Evolutionary conservation across 75 land plant genomes (phyloP).

Genomic region (Chamaecyparis obtusa): DNA sequence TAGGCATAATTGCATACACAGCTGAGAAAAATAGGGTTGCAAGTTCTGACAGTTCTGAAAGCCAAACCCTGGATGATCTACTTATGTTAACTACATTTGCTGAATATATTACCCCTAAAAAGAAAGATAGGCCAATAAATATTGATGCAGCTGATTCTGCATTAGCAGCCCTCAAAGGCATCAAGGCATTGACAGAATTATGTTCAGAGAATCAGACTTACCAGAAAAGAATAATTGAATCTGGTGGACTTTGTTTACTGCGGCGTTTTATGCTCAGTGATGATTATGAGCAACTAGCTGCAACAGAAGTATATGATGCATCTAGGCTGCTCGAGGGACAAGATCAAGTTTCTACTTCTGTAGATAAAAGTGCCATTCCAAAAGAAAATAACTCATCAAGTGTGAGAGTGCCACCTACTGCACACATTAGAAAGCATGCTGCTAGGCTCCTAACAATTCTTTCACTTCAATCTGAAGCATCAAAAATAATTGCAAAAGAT

Average conservation of each 20-base stretch:
- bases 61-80: conserved; percentile 55
- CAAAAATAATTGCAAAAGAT: conserved; percentile 55
- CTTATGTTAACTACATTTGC: conserved; percentile 64
- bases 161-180: conserved; percentile 67
- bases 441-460: conserved; percentile 75
- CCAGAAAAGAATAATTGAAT: conserved; percentile 60
- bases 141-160: conserved; percentile 74
- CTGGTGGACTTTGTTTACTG: conserved; percentile 76
- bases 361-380: conserved; percentile 25
- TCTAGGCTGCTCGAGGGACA: conserved; percentile 38
- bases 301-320: conserved; percentile 63
- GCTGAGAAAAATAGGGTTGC: conserved; percentile 37
- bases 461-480: conserved; percentile 66
- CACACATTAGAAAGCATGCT: conserved; percentile 92
- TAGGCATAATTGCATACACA: conserved; percentile 58
- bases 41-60: conserved; percentile 33
- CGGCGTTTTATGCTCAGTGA: conserved; percentile 71
- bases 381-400: conserved; percentile 36
- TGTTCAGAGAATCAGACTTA: conserved; percentile 62
- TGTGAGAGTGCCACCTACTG: conserved; percentile 57
- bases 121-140: conserved; percentile 32
- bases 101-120: conserved; percentile 32
- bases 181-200: conserved; percentile 86
- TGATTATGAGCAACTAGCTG: conserved; percentile 88
- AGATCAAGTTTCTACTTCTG: conserved; percentile 16